Evolutionary conservation across 495 filamentous ascomycete species (phyloP), one percentile per base, ranked within the genome.

Genomic region (Aspergillus conjunctus): DNA sequence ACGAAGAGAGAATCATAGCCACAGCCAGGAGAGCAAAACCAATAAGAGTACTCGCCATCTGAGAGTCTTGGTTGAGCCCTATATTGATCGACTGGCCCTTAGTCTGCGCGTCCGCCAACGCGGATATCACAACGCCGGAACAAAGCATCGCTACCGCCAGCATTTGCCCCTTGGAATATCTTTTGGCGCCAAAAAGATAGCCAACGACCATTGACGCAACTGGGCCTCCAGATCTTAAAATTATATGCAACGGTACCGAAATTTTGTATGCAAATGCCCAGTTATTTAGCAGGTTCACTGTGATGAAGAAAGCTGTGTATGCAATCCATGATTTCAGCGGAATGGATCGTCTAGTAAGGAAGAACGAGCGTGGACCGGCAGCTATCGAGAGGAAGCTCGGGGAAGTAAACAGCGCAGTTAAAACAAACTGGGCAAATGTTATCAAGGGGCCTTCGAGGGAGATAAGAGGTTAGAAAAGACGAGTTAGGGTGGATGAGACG

Each of bases 201-300:
- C 94, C 94, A 39, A 93, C 88, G 7, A 87, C 71, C 83, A 99
- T 92, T 0, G 94, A 98, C 1, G 92, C 93, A 49, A 97, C 93
- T 60, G 91, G 95, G 9, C 94, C 95, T 21, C 92, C 96, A 43
- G 92, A 96, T 18, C 94, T 88, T 7, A 99, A 78, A 59, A 99
- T 97, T 65, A 98, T 99, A 68, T 99, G 94, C 48, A 99, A 85
- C 21, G 94, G 94, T 0, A 99, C 93, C 6, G 91, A 96, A 51
- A 99, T 98, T 59, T 91, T 88, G 76, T 96, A 98, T 59, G 91
- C 92, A 71, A 99, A 98, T 7, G 94, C 94, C 80, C 92, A 93
- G 67, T 99, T 99, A 76, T 99, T 99, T 58, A 98, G 77, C 48
- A 97, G 81, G 65, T 96, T 97, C 68, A 97, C 92, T 55, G 83